A percentile compares a stretch with the other conserved stretches of the same genome.
Conservation (phyloP, 1,284 basidiomycete genomes). For the Gomphus sp. region DNA sequence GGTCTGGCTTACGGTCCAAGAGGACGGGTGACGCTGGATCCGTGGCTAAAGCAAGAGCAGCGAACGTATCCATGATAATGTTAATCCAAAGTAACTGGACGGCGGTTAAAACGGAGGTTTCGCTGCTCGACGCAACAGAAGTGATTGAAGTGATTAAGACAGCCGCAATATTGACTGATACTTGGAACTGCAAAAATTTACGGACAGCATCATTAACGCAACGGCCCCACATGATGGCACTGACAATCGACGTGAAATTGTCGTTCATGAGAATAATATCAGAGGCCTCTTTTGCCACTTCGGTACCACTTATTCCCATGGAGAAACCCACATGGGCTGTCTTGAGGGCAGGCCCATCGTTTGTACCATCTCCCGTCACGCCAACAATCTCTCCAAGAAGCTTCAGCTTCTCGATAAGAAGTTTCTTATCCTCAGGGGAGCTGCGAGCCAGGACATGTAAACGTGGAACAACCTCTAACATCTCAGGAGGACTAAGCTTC, state of each 20-base stretch:
- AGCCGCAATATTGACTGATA: conserved; percentile 93
- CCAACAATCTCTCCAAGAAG: conserved; percentile 88
- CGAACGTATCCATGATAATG: conserved; percentile 97
- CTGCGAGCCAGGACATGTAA: conserved; percentile 61
- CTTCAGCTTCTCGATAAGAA: conserved; percentile 86
- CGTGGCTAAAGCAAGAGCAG: conserved; percentile 92
- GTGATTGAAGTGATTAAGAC: conserved; percentile 92
- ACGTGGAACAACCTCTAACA: conserved; percentile 12
- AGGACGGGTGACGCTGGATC: conserved; percentile 82
- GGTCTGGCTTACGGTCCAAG: conserved; percentile 87
- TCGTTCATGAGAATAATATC: conserved; percentile 99
- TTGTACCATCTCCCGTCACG: conserved; percentile 97
- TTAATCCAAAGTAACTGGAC: conserved; percentile 98
- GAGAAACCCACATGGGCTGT: conserved; percentile 91
- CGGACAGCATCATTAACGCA: conserved; percentile 96
- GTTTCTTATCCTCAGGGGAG: conserved; percentile 94
- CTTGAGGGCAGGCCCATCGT: conserved; percentile 96
- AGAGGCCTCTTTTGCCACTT: conserved; percentile 98
- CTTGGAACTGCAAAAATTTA: conserved; percentile 98
- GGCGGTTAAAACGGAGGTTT: conserved; percentile 83
- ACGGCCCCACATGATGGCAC: conserved; percentile 98
- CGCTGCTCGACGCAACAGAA: conserved; percentile 70
- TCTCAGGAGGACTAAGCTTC: conserved; percentile 7
- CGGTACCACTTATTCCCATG: conserved; percentile 98
- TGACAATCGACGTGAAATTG: conserved; percentile 93